Evolutionary conservation across 1,139 yeast genomes (phyloP), one percentile per base, ranked within the genome.

Genomic region (Geotrichum aggregatum): DNA sequence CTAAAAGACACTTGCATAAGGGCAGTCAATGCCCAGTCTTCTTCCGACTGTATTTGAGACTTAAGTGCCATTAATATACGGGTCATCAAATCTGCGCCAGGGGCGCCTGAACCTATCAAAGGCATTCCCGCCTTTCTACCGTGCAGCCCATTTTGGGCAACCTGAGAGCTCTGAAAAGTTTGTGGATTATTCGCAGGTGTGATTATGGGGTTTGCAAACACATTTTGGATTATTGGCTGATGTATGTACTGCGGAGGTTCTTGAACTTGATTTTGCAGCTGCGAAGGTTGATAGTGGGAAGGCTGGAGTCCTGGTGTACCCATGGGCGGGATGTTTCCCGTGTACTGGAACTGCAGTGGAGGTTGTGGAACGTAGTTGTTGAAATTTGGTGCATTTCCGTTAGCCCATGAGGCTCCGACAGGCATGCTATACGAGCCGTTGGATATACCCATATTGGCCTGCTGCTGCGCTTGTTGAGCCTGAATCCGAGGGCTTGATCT

Each of bases 11-110:
- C 70, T 55, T 78, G 77, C 19, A 86, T 76, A 57, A 84, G 71
- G 7, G 83, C 76, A 39, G 76, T 73, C 47, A 85, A 68, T 1
- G 89, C 85, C 82, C 88, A 84, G 57, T 77, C 78, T 35, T 82
- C 72, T 63, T 86, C 95, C 18, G 74, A 70, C 35, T 71, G 75
- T 28, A 85, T 68, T 1, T 82, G 84, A 3, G 82, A 76, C 58
- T 75, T 75, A 57, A 86, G 76, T 1, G 89, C 78, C 80, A 86
- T 76, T 49, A 74, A 71, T 47, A 86, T 77, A 50, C 95, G 73
- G 40, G 75, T 75, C 62, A 80, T 69, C 51, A 61, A 60, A 47
- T 65, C 67, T 3, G 62, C 64, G 14, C 72, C 72, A 38, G 58
- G 59, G 11, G 56, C 55, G 24, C 22, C 71, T 69, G 39, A 55